Percentiles rank a stretch among this genome's conserved stretches.
These are phyloP conservation scores for Fraxinus platypoda DNA, from an alignment of 305 asterid species.

Conservation along the genomic window DNA sequence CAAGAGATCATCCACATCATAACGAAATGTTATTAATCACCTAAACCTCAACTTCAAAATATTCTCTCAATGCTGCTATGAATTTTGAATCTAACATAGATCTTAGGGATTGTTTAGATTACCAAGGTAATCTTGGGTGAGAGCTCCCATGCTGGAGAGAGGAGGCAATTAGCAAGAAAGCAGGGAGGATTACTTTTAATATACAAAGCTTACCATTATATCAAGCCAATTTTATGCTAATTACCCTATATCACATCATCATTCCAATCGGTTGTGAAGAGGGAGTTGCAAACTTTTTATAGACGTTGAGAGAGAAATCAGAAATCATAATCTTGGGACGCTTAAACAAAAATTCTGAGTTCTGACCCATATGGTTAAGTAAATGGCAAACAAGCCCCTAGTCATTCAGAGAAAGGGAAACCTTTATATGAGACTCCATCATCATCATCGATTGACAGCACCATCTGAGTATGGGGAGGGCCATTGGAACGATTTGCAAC, in stretches of 20 bases:
- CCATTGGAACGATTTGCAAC: slow-evolving; percentile 57
- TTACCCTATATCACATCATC: background rate
- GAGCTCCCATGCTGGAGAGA: background rate
- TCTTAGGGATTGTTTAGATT: background rate
- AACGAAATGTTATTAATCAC: background rate
- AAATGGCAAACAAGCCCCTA: background rate
- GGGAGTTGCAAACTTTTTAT: background rate
- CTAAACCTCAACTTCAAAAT: background rate
- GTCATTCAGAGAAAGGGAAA: slow-evolving; percentile 13
- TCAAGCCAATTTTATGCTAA: background rate
- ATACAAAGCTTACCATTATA: background rate
- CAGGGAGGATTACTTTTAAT: background rate
- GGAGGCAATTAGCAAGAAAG: background rate
- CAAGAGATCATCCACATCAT: background rate
- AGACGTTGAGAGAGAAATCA: background rate
- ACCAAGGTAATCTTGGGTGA: background rate
- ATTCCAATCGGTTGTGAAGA: background rate
- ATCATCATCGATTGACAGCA: slow-evolving; percentile 65
- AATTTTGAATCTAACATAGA: background rate
- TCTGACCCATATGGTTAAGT: background rate
- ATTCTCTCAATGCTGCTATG: background rate
- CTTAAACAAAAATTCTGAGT: background rate
- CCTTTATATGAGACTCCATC: slow-evolving; percentile 83
- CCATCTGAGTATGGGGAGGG: slow-evolving; percentile 67
- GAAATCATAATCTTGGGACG: background rate